Evolutionary conservation across 2,329 filamentous ascomycete species (phyloP).

Genomic region (Diplodia corticola): DNA sequence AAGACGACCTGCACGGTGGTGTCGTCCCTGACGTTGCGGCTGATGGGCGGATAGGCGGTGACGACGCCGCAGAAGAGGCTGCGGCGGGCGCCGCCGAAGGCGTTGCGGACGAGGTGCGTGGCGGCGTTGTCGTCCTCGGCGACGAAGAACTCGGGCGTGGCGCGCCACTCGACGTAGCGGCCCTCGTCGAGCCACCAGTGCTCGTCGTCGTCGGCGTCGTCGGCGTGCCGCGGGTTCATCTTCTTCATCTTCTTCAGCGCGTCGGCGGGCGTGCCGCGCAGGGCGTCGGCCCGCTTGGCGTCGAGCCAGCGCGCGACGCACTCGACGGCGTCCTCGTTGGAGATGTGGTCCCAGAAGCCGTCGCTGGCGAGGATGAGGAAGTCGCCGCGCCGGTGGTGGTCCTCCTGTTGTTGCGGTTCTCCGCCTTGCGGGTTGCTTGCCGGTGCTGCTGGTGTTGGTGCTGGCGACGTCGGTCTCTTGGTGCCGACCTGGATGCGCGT

Average conservation of each 20-base stretch:
- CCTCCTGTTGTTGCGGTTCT: not conserved
- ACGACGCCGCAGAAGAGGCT: constrained; percentile 44
- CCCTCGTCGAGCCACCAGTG: constrained; percentile 30
- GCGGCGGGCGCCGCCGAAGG: constrained; percentile 51
- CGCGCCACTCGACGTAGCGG: constrained; percentile 40
- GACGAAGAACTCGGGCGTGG: constrained; percentile 47
- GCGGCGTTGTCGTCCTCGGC: constrained; percentile 56
- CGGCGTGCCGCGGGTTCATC: no score
- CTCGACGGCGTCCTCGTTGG: constrained; percentile 58
- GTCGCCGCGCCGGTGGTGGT: constrained; percentile 41
- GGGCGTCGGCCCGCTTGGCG: constrained; percentile 30
- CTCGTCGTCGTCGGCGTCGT: not conserved
- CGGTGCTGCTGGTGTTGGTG: not conserved
- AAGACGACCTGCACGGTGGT: constrained; percentile 56
- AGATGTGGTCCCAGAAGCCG: constrained; percentile 65
- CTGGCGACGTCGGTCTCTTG: no score
- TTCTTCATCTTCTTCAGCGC: not conserved
- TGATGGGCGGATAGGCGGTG: constrained; percentile 36
- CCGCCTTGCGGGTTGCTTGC: not conserved
- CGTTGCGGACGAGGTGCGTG: constrained; percentile 54
- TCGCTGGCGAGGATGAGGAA: constrained; percentile 69
- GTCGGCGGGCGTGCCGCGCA: constrained; percentile 16
- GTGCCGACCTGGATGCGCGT: constrained; percentile 48
- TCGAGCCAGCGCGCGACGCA: constrained; percentile 59
- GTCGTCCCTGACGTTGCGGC: constrained; percentile 50